Base-by-base conservation (phyloP, 192 early-diverging fungal genomes). In the Backusella morwellensis region DNA sequence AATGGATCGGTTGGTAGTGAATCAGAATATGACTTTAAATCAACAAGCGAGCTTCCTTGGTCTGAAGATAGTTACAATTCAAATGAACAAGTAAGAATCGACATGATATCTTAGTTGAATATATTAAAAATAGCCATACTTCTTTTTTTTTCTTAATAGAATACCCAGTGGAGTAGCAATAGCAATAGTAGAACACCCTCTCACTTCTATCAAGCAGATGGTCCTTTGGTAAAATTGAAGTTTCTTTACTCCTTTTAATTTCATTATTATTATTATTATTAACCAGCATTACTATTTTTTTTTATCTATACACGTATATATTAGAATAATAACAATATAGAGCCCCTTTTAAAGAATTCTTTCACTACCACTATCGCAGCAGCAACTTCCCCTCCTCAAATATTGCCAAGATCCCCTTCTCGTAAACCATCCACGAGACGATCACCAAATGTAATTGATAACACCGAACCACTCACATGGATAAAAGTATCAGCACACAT, bases 391-490 rank as follows among this genome's bases (percentile, higher is more conserved):
- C 70, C 80, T 12, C 76, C 75, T 23, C 70, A 35, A 35, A n/a
- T 44, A 26, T 38, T 74, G 15, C 74, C 74, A 52, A 40, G 75
- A 52, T 73, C 75, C 17, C 68, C 80, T n/a, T 77, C 75, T 21
- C 75, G 74, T 23, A 14, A 38, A 77, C 56, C 42, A 50, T 68
- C 54, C 6, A 35, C 42, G 0, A 36, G 70, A 21, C 38, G 54
- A 29, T 35, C 59, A 32, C 40, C 75, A 21, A 35, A 32, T 6
- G n/a, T 79, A 2, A 66, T 74, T 8, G 78, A 77, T 29, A 14
- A 36, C 32, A 73, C 76, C 32, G 83, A 86, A 71, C 71, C 74
- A n/a, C 70, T 82, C 1, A 86, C 83, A 12, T 92, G 91, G 91
- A 85, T 86, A 63, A 84, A 86, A 69, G 77, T 89, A 15, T 80